phyloP scores from a whole-genome alignment of 2,329 filamentous ascomycete genomes.

The Alternaria postmessia region DNA sequence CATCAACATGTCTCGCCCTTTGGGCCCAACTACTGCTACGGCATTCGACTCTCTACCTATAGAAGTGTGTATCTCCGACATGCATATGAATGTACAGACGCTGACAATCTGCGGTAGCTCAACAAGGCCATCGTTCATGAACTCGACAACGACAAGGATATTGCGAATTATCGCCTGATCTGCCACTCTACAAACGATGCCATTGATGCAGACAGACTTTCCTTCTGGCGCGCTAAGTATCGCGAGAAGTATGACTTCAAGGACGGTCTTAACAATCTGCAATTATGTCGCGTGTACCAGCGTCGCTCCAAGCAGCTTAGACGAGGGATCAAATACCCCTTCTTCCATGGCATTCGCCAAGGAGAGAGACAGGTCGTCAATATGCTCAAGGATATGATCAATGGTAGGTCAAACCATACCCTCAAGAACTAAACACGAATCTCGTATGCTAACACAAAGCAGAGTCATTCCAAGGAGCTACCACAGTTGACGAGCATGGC shows the following conservation, averaged over 20 bases:
- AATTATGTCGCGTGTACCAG: conserved; percentile 51
- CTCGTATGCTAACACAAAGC: neutral
- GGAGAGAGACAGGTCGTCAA: conserved; percentile 48
- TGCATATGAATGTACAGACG: neutral
- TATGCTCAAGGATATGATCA: conserved; percentile 54
- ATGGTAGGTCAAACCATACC: conserved; percentile 48
- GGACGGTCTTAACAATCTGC: conserved; percentile 28
- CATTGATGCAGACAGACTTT: conserved; percentile 51
- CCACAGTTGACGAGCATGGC: conserved; percentile 25
- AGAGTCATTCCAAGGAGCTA: conserved; percentile 44
- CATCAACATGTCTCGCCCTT: conserved; percentile 18
- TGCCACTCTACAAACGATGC: conserved; percentile 53
- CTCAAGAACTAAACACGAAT: neutral
- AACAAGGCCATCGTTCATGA: conserved; percentile 51
- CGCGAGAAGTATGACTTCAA: conserved; percentile 52
- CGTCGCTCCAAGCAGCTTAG: conserved; percentile 32
- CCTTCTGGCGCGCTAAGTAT: conserved; percentile 60
- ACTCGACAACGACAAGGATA: conserved; percentile 54
- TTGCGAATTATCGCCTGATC: conserved; percentile 51
- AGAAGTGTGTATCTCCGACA: conserved; percentile 31
- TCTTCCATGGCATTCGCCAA: conserved; percentile 27
- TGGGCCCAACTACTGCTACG: conserved; percentile 10
- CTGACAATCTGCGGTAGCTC: conserved; percentile 40
- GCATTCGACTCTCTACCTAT: conserved; percentile 47
- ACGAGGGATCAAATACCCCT: conserved; percentile 24